These are phyloP conservation scores for Hymenoscyphus repandus DNA, from an alignment of 2,329 filamentous ascomycete species.

Conservation along the genomic window DNA sequence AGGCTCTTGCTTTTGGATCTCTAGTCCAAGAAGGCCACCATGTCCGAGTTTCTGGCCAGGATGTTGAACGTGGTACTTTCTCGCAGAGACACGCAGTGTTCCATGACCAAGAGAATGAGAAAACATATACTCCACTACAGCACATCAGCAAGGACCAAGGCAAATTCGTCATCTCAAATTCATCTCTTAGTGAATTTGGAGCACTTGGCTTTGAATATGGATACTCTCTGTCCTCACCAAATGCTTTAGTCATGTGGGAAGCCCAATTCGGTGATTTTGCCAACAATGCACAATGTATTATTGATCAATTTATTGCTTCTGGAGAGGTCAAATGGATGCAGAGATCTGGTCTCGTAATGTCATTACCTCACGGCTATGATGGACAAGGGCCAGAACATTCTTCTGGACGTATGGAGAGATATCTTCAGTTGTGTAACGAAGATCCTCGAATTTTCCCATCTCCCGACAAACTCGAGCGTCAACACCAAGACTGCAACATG, in stretches of 20 bases:
- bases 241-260: conserved; percentile 98
- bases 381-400: conserved; percentile 98
- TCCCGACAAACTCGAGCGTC: conserved; percentile 83
- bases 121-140: conserved; percentile 88
- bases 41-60: conserved; percentile 95
- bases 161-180: conserved; percentile 96
- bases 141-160: conserved; percentile 86
- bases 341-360: conserved; percentile 93
- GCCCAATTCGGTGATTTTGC: conserved; percentile 99
- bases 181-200: conserved; percentile 66
- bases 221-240: conserved; percentile 94
- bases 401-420: conserved; percentile 93
- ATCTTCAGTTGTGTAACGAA: conserved; percentile 95
- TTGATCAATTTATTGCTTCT: conserved; percentile 97
- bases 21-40: conserved; percentile 92
- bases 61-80: conserved; percentile 99
- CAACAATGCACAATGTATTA: conserved; percentile 98
- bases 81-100: conserved; percentile 96
- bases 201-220: conserved; percentile 97
- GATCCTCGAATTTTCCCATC: conserved; percentile 90
- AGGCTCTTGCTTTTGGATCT: conserved; percentile 90
- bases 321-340: conserved; percentile 99
- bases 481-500: conserved; percentile 99
- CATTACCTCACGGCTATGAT: conserved; percentile 94
- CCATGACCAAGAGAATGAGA: conserved; percentile 93